Conservation (phyloP, 208 protist genomes). For the Strigomonas culicis region DNA sequence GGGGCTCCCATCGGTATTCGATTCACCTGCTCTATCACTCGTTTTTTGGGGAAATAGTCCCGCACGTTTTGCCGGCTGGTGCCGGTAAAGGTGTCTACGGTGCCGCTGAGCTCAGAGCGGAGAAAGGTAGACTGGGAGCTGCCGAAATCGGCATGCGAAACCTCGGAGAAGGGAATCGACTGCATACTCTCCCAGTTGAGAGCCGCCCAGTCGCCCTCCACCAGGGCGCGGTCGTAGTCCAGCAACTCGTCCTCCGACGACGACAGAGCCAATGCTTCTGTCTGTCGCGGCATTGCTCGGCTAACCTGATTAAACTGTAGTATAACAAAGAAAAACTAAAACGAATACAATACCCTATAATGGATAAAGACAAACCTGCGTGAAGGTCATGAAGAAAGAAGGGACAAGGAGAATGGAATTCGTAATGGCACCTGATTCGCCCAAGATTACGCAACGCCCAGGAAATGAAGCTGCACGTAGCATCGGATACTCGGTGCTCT, state of each 20-base stretch:
- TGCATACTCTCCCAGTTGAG: slow-evolving; percentile 27
- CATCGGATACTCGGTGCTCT: too few relatives aligned
- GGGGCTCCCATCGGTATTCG: too few relatives aligned
- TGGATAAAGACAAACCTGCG: neutral
- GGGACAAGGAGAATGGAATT: neutral
- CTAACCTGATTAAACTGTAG: neutral
- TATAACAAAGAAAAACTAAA: neutral
- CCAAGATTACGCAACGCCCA: too few relatives aligned
- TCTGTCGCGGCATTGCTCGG: slow-evolving; percentile 15
- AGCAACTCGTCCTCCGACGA: slow-evolving; percentile 18
- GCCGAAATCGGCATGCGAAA: slow-evolving; percentile 32
- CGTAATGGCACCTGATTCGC: too few relatives aligned
- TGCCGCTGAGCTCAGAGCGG: slow-evolving; percentile 7
- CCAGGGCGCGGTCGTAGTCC: slow-evolving; percentile 8
- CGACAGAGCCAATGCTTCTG: slow-evolving; percentile 10
- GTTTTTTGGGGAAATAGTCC: too few relatives aligned
- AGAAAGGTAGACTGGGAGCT: slow-evolving; percentile 25
- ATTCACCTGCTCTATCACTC: too few relatives aligned
- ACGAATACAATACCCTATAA: slow-evolving; percentile 1
- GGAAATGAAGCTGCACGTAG: too few relatives aligned
- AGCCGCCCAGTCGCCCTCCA: slow-evolving; percentile 21
- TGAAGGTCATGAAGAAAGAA: neutral
- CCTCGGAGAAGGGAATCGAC: slow-evolving; percentile 41
- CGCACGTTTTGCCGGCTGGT: too few relatives aligned
- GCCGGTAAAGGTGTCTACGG: too few relatives aligned